A percentile compares a stretch with the other conserved stretches of the same genome.
Conservation (phyloP, 352 stramenopile genomes). For the Pythium monospermum region DNA sequence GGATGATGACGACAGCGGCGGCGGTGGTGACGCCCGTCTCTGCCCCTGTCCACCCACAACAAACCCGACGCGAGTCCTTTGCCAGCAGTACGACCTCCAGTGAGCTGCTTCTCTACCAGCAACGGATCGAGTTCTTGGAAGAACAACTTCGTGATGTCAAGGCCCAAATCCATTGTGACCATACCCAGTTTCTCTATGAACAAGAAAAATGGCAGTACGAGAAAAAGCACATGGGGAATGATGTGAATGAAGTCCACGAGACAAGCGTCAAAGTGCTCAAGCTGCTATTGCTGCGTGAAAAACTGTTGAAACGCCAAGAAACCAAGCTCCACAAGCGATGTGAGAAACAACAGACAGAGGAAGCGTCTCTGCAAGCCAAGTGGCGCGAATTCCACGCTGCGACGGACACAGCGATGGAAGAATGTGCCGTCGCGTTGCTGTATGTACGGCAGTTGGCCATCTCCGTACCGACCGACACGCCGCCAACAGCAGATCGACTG, state of each 20-base stretch:
- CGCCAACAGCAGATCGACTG: neutral
- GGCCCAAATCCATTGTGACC: conserved; percentile 56
- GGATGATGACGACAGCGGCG: neutral
- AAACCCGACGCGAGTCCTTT: conserved; percentile 1
- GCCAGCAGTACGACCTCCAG: conserved; percentile 8
- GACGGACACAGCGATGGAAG: conserved; percentile 36
- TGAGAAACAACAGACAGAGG: conserved; percentile 16
- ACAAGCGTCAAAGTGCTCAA: conserved; percentile 68
- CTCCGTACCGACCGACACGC: neutral
- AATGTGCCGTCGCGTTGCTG: conserved; percentile 44
- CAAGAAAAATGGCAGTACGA: conserved; percentile 50
- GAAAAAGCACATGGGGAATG: conserved; percentile 38
- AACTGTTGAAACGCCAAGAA: conserved; percentile 55
- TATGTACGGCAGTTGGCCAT: conserved; percentile 37
- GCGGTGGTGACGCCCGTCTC: neutral
- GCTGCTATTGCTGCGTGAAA: conserved; percentile 56
- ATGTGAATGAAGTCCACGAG: conserved; percentile 54
- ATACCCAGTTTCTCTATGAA: conserved; percentile 60
- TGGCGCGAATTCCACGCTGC: conserved; percentile 5
- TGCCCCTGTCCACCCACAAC: no score
- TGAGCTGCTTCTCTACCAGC: conserved; percentile 25
- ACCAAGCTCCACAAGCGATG: conserved; percentile 15
- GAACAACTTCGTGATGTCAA: conserved; percentile 41
- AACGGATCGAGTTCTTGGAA: conserved; percentile 47
- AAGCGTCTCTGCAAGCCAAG: conserved; percentile 5